Evolutionary conservation across 2,329 filamentous ascomycete genomes (phyloP).

Genomic region (Clonostachys sp.): DNA sequence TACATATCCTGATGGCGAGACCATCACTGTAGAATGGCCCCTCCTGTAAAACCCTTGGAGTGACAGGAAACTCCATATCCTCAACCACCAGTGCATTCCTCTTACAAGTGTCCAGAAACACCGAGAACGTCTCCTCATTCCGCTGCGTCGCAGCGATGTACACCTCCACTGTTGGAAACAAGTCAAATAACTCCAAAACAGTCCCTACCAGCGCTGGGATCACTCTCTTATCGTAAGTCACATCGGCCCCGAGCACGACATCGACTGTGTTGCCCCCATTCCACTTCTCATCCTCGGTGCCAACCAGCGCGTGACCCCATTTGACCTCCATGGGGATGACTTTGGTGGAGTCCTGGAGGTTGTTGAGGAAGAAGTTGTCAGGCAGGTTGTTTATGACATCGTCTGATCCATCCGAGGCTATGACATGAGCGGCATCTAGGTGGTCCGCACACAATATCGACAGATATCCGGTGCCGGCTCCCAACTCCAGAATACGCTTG

Average conservation of each 20-base stretch:
- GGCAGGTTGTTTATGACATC: slow-evolving; percentile 64
- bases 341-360: slow-evolving; percentile 41
- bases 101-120: slow-evolving; percentile 57
- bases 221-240: slow-evolving; percentile 67
- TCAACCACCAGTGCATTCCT: slow-evolving; percentile 35
- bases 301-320: slow-evolving; percentile 60
- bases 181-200: slow-evolving; percentile 53
- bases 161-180: slow-evolving; percentile 51
- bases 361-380: slow-evolving; percentile 66
- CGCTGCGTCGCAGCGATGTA: slow-evolving; percentile 68
- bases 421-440: slow-evolving; percentile 52
- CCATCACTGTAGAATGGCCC: slow-evolving; percentile 61
- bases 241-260: slow-evolving; percentile 69
- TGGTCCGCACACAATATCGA: slow-evolving; percentile 70
- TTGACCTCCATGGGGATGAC: slow-evolving; percentile 51
- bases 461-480: slow-evolving; percentile 72
- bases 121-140: slow-evolving; percentile 63
- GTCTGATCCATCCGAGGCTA: slow-evolving; percentile 71
- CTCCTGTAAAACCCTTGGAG: slow-evolving; percentile 33
- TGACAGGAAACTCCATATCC: slow-evolving; percentile 35
- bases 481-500: slow-evolving; percentile 65
- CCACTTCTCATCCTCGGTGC: slow-evolving; percentile 51
- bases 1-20: slow-evolving; percentile 53
- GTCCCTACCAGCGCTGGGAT: slow-evolving; percentile 63
- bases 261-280: slow-evolving; percentile 45